These are phyloP conservation scores for Boletus fagicola DNA, from an alignment of 768 basidiomycete species.

Conservation along the genomic window DNA sequence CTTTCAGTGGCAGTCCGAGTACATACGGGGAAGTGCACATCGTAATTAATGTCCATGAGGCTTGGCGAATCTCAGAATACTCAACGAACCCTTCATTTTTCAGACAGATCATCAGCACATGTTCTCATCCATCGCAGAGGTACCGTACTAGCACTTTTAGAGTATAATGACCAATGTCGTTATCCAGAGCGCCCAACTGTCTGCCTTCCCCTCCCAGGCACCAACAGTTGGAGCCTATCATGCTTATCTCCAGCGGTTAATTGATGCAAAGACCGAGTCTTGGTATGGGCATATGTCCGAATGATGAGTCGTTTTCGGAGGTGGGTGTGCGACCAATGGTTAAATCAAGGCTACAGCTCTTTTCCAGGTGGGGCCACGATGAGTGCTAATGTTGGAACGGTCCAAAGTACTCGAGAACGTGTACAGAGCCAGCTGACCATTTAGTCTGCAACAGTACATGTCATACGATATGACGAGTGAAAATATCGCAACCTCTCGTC, in stretches of 20 bases:
- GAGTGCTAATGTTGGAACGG: background rate
- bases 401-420: background rate
- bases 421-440: background rate
- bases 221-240: background rate
- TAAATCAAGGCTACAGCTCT: background rate
- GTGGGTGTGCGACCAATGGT: background rate
- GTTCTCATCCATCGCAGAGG: background rate
- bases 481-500: slow-evolving; percentile 2
- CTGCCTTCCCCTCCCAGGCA: background rate
- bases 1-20: background rate
- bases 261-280: no score
- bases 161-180: background rate
- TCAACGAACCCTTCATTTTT: background rate
- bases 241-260: background rate
- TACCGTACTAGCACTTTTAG: background rate
- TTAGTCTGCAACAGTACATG: background rate
- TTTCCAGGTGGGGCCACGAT: background rate
- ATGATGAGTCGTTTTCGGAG: background rate
- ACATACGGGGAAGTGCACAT: background rate
- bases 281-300: background rate
- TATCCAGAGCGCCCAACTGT: background rate
- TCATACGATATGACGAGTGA: background rate
- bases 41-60: background rate
- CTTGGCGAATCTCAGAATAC: background rate
- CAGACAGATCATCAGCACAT: background rate